Percentiles rank a stretch among this genome's conserved stretches.
Evolutionary conservation across 2,329 filamentous ascomycete genomes (phyloP).

Genomic region (Diaporthe australafricana): DNA sequence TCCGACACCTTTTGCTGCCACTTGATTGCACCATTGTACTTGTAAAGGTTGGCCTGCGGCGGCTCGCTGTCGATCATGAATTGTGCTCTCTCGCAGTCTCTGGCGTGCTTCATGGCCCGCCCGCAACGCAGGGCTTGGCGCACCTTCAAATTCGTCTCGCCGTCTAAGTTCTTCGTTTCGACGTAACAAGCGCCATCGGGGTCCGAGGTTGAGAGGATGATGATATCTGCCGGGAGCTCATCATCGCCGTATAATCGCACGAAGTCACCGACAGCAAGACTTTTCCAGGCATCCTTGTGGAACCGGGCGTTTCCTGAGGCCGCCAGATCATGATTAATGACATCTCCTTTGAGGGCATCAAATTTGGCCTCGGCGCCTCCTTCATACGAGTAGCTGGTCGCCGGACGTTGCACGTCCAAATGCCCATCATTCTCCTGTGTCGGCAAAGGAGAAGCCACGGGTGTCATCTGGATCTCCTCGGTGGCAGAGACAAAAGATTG

Average conservation of each 20-base stretch:
- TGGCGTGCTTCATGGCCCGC: conserved; percentile 84
- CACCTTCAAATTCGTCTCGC: conserved; percentile 97
- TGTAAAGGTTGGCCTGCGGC: conserved; percentile 93
- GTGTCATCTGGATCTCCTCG: conserved; percentile 94
- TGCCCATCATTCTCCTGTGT: conserved; percentile 49
- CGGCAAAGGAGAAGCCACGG: conserved; percentile 84
- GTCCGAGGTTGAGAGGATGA: conserved; percentile 93
- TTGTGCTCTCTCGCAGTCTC: conserved; percentile 89
- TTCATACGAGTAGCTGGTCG: conserved; percentile 48
- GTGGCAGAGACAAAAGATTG: conserved; percentile 65
- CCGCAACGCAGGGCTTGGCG: conserved; percentile 90
- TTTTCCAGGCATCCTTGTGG: conserved; percentile 96
- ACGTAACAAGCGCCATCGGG: conserved; percentile 95
- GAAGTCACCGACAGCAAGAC: conserved; percentile 93
- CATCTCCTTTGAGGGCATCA: conserved; percentile 61
- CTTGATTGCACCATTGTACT: conserved; percentile 89
- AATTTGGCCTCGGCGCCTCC: conserved; percentile 51
- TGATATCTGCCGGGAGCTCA: conserved; percentile 91
- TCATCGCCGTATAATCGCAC: conserved; percentile 97
- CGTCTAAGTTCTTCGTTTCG: conserved; percentile 97
- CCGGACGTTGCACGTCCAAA: conserved; percentile 46
- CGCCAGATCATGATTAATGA: conserved; percentile 79
- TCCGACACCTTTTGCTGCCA: conserved; percentile 82
- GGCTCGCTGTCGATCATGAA: conserved; percentile 92
- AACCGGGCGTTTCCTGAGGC: conserved; percentile 81